phyloP scores from a whole-genome alignment of 352 stramenopile species.

The Thalassiosira livingstoniorum region DNA sequence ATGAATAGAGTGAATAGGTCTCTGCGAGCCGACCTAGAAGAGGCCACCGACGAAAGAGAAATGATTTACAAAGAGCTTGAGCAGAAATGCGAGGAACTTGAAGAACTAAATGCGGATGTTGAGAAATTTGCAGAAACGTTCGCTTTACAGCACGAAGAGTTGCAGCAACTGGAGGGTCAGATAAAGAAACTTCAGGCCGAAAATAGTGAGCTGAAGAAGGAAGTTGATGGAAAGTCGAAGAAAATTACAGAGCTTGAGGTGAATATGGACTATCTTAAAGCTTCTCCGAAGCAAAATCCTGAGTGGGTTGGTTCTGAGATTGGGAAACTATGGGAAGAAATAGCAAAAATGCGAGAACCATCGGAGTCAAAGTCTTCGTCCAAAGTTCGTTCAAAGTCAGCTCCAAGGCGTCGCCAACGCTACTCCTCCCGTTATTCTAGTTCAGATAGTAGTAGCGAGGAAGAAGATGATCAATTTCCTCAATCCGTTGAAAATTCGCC shows the following conservation, averaged over 20 bases:
- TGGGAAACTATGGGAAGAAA: constrained; percentile 22
- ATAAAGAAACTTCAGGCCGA: constrained; percentile 38
- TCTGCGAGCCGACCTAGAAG: constrained; percentile 43
- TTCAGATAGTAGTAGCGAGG: too few relatives aligned
- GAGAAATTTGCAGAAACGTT: constrained; percentile 58
- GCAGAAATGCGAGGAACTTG: constrained; percentile 36
- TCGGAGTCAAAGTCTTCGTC: too few relatives aligned
- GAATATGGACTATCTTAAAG: neutral
- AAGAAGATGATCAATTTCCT: too few relatives aligned
- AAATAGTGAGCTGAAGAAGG: constrained; percentile 28
- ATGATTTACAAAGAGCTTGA: constrained; percentile 28
- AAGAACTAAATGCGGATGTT: constrained; percentile 49
- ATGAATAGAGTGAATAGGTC: constrained; percentile 49
- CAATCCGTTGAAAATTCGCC: too few relatives aligned
- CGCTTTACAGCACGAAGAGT: constrained; percentile 39
- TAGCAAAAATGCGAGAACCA: constrained; percentile 15
- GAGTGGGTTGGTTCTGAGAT: constrained; percentile 19
- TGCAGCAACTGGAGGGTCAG: constrained; percentile 32
- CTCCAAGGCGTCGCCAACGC: too few relatives aligned
- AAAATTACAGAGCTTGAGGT: constrained; percentile 26
- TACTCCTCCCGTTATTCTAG: too few relatives aligned
- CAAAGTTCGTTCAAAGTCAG: too few relatives aligned
- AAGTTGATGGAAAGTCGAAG: constrained; percentile 29
- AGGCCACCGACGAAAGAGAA: constrained; percentile 15
- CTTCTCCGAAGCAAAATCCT: too few relatives aligned